Evolutionary conservation across 345 rosid genomes (phyloP), one percentile per base, ranked within the genome.

Genomic region (Sonneratia alba): DNA sequence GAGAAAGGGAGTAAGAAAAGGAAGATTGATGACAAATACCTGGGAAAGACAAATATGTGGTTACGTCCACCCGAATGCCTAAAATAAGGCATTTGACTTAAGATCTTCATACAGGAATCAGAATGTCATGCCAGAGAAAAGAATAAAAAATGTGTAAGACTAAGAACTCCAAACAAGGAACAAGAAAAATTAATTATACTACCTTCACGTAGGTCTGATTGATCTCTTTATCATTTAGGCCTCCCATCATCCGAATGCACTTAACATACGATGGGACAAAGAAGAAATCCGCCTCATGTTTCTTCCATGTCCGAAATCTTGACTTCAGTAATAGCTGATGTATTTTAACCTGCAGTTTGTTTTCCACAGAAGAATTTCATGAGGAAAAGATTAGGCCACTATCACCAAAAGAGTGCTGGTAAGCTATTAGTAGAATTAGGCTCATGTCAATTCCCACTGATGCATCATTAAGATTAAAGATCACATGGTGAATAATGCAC

Each of bases 21-120:
- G 74, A 13, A n/a, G 43, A 24, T 43, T 37, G 76, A 43, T 13
- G 78, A 7, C 1, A 19, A 62, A 70, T 79, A 92, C 99, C 99
- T 95, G 1, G 98, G 99, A 78, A 95, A 95, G 71, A 95, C 89
- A 71, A 95, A 90, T 67, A 95, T 73, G 81, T 95, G 99, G 73
- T 95, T 89, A n/a, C 97, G 97, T 71, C 99, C 99, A 57, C 90
- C 96, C 0, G 99, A 92, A 57, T 86, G 79, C 80, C 98, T 86
- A 66, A 95, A 95, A 71, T 92, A 86, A 0, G 98, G 90, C 99
- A 95, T 92, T 80, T 90, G 99, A 63, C 94, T 89, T 71, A 90
- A 83, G 7, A 89, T 90, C 99, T 95, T 77, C 67, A 66, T 70
- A 40, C 59, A 67, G 63, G 4, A 18, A 36, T 64, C 38, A 68